These are phyloP conservation scores for Ceratobasidium sp. DNA, from an alignment of 1,284 basidiomycete genomes.

Conservation along the genomic window DNA sequence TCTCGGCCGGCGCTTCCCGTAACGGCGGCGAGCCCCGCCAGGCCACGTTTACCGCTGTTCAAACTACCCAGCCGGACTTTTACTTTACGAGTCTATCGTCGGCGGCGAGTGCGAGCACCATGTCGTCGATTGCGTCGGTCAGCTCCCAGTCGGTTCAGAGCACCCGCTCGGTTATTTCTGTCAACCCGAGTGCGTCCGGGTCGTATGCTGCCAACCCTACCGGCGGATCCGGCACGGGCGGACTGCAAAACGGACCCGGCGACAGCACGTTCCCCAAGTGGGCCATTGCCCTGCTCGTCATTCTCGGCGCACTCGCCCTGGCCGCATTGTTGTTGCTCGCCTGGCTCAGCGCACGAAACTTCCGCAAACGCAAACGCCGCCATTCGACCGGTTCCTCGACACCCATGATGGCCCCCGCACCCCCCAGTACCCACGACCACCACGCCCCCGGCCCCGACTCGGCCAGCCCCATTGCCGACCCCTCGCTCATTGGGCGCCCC, in stretches of 20 bases:
- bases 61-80: conserved; percentile 45
- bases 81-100: conserved; percentile 40
- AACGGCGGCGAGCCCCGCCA: conserved; percentile 65
- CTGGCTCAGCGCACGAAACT: conserved; percentile 72
- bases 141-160: conserved; percentile 51
- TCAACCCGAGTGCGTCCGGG: conserved; percentile 45
- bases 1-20: conserved; percentile 58
- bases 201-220: conserved; percentile 45
- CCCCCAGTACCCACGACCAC: too few species aligned
- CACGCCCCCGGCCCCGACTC: conserved; percentile 12
- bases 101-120: conserved; percentile 9
- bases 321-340: conserved; percentile 66
- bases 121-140: conserved; percentile 43
- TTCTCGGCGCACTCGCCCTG: conserved; percentile 80
- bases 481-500: conserved; percentile 37
- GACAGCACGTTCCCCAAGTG: conserved; percentile 69
- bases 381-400: conserved; percentile 77
- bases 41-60: conserved; percentile 74
- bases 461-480: conserved; percentile 23
- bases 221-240: conserved; percentile 1
- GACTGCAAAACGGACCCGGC: conserved; percentile 43
- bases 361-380: conserved; percentile 56
- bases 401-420: conserved; percentile 70
- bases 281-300: conserved; percentile 87
- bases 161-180: conserved; percentile 38